Evolutionary conservation across 768 basidiomycete species (phyloP).

Genomic region (Pisolithus marmoratus): DNA sequence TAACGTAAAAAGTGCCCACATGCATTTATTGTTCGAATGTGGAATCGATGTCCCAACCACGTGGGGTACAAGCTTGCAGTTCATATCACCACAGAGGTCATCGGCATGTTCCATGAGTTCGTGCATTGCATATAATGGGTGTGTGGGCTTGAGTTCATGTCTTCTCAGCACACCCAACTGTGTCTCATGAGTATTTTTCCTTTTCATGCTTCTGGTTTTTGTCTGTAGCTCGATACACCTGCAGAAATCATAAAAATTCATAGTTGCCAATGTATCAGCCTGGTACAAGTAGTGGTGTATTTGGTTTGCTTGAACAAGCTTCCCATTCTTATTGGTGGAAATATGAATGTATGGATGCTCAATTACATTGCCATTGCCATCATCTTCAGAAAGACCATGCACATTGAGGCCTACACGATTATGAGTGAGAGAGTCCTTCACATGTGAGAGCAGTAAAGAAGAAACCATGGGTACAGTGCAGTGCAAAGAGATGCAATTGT

Average conservation of each 20-base stretch:
- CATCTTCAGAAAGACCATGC: too few species aligned
- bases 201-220: background rate
- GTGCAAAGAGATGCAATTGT: constrained; percentile 9
- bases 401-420: too few species aligned
- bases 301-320: background rate
- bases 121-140: background rate
- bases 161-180: background rate
- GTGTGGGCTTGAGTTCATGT: background rate
- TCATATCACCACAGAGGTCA: too few species aligned
- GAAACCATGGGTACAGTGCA: background rate
- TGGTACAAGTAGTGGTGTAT: background rate
- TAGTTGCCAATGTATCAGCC: background rate
- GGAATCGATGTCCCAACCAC: background rate
- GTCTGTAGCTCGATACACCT: background rate
- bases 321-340: background rate
- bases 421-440: too few species aligned
- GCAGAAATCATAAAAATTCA: background rate
- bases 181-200: background rate
- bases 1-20: background rate
- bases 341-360: background rate
- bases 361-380: background rate
- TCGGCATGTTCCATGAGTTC: background rate
- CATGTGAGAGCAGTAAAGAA: background rate
- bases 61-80: background rate
- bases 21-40: background rate